Evolutionary conservation across 2,329 filamentous ascomycete species (phyloP).

Genomic region (Blumeria hordei): DNA sequence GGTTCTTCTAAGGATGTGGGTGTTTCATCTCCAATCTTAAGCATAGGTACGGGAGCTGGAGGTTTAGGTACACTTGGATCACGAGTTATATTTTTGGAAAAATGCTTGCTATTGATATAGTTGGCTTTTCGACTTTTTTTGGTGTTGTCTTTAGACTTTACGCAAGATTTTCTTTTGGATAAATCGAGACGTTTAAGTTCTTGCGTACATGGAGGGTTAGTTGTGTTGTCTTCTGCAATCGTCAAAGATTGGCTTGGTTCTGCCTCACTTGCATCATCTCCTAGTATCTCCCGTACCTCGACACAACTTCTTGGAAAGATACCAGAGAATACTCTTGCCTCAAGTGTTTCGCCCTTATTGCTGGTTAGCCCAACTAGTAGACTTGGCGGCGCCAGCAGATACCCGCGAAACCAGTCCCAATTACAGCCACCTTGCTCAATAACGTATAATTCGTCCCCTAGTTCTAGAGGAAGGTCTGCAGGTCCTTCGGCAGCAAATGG

Average conservation of each 20-base stretch:
- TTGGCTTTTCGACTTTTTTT: constrained; percentile 6
- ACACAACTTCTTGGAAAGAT: constrained; percentile 92
- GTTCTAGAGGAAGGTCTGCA: constrained; percentile 83
- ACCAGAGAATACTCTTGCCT: constrained; percentile 92
- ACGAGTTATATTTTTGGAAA: constrained; percentile 25
- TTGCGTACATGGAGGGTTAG: background rate
- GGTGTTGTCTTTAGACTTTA: constrained; percentile 5
- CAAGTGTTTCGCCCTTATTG: constrained; percentile 74
- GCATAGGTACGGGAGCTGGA: constrained; percentile 80
- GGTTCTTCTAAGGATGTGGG: constrained; percentile 75
- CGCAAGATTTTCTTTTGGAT: constrained; percentile 3
- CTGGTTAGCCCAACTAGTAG: constrained; percentile 78
- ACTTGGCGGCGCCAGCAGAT: constrained; percentile 82
- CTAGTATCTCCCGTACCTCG: constrained; percentile 78
- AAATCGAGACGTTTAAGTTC: background rate
- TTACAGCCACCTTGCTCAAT: constrained; percentile 78
- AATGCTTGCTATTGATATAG: constrained; percentile 10
- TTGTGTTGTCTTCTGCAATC: constrained; percentile 1
- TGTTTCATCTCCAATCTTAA: constrained; percentile 94
- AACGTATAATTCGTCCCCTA: constrained; percentile 95
- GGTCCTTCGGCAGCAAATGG: constrained; percentile 72
- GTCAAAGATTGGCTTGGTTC: constrained; percentile 1
- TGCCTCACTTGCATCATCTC: constrained; percentile 34
- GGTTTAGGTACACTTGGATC: constrained; percentile 51
- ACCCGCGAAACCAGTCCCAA: constrained; percentile 83